Conservation (phyloP, 441 rosid genomes). For the Gossypium schwendimanii region DNA sequence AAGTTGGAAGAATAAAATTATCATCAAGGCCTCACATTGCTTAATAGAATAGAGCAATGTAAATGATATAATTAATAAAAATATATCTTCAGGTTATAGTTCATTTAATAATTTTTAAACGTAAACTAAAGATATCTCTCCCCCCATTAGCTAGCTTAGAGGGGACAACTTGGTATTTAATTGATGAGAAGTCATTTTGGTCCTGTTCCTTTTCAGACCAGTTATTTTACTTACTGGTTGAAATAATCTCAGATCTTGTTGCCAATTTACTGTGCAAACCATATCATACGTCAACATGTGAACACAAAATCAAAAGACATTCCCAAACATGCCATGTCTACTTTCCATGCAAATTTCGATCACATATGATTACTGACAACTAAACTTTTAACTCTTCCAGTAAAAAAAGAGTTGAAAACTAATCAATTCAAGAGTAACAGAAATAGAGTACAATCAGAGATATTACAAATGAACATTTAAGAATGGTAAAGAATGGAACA, state of each 20-base stretch:
- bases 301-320: background rate
- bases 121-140: background rate
- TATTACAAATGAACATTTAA: background rate
- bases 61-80: background rate
- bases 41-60: conserved; percentile 14
- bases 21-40: background rate
- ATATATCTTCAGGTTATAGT: background rate
- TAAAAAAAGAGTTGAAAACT: background rate
- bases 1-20: conserved; percentile 1
- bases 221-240: background rate
- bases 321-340: background rate
- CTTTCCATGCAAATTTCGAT: background rate
- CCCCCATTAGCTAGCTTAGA: background rate
- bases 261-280: background rate
- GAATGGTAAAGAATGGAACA: background rate
- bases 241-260: background rate
- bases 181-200: background rate
- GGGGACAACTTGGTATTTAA: background rate
- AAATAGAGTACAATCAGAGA: background rate
- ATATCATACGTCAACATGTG: background rate
- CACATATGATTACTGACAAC: background rate
- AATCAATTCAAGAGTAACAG: background rate
- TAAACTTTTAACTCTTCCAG: background rate
- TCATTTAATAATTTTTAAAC: background rate
- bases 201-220: background rate